These are phyloP conservation scores for Vinca major DNA, from an alignment of 305 asterid genomes.

Conservation along the genomic window DNA sequence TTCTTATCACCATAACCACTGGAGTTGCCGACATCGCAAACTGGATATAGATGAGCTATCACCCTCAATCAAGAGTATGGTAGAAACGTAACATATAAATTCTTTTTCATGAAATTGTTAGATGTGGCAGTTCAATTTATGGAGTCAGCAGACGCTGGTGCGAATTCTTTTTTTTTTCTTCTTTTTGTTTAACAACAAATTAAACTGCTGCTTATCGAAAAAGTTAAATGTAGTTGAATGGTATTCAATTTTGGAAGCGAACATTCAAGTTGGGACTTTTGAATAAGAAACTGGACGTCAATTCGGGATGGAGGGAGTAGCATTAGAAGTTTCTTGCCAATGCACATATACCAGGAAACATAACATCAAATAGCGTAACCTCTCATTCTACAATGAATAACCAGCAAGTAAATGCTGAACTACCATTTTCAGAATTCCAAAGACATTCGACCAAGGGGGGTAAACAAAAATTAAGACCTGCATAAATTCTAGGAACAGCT, in stretches of 20 bases:
- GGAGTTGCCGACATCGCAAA: constrained; percentile 7
- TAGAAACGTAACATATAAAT: not conserved
- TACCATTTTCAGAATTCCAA: not conserved
- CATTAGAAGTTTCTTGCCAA: not conserved
- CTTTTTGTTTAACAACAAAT: not conserved
- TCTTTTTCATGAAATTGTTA: too few relatives aligned
- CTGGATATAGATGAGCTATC: not conserved
- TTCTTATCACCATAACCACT: too few relatives aligned
- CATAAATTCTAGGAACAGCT: not conserved
- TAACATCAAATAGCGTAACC: not conserved
- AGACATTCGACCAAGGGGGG: not conserved
- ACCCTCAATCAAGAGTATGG: not conserved
- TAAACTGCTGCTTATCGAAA: not conserved
- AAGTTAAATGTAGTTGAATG: too few relatives aligned
- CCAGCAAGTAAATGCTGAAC: not conserved
- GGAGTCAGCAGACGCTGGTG: too few relatives aligned
- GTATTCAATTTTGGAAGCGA: too few relatives aligned
- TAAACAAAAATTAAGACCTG: not conserved
- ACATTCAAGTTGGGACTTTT: too few relatives aligned
- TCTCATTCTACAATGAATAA: not conserved
- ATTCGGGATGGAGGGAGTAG: too few relatives aligned
- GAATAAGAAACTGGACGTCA: too few relatives aligned
- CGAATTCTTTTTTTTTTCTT: not conserved
- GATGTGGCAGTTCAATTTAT: not conserved
- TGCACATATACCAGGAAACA: not conserved